Conservation (phyloP, 345 rosid genomes). For the Salix brachista region DNA sequence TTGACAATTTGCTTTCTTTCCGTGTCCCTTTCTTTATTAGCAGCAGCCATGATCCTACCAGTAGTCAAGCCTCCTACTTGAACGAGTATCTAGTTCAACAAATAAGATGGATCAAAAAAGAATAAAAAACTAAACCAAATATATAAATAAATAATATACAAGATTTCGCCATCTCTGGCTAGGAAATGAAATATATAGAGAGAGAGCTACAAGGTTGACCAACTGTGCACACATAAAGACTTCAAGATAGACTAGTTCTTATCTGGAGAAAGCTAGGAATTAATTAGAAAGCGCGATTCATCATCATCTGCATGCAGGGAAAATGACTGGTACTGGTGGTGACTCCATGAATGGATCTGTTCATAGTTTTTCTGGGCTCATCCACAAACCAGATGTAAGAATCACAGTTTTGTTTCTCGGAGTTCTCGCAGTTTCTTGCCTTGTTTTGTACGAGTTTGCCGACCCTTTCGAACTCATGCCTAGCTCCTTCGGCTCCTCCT, state of each 20-base stretch:
- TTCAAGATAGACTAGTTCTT: background rate
- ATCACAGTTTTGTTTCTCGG: conserved; percentile 6
- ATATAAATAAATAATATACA: background rate
- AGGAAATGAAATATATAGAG: background rate
- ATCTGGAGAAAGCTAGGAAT: background rate
- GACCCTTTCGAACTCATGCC: background rate
- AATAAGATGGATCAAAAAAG: background rate
- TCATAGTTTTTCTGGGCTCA: background rate
- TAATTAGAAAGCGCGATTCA: background rate
- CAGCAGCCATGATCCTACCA: background rate
- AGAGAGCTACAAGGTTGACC: background rate
- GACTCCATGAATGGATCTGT: background rate
- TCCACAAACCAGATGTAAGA: background rate
- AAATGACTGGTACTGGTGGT: background rate
- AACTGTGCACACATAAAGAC: background rate
- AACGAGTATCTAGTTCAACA: background rate
- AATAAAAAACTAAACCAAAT: background rate
- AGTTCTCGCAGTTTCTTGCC: background rate
- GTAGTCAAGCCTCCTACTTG: background rate
- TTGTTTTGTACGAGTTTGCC: background rate
- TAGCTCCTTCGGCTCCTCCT: background rate
- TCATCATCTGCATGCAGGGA: background rate
- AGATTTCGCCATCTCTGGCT: too few species aligned
- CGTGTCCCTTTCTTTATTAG: background rate
- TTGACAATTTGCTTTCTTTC: background rate